Conservation (phyloP, 805 yeast species). For the Ogataea ganodermae region DNA sequence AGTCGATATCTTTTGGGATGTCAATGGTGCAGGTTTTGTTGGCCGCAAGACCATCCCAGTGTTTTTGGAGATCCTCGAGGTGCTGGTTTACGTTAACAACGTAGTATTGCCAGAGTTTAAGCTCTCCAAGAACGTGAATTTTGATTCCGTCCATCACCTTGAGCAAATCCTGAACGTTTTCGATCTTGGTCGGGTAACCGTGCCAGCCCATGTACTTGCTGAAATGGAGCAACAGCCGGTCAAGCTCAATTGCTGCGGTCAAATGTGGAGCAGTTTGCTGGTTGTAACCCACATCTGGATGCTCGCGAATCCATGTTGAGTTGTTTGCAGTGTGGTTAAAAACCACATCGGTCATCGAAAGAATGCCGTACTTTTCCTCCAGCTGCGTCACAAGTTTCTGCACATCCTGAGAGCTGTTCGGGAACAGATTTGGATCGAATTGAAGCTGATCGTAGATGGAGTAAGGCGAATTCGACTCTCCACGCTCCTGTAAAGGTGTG, state of each 20-base stretch:
- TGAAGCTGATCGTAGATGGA: slow-evolving; percentile 83
- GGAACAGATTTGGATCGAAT: slow-evolving; percentile 71
- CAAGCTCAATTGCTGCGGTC: slow-evolving; percentile 80
- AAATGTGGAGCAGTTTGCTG: slow-evolving; percentile 88
- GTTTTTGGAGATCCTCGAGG: slow-evolving; percentile 39
- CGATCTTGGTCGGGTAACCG: slow-evolving; percentile 63
- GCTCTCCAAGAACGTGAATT: slow-evolving; percentile 61
- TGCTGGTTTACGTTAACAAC: slow-evolving; percentile 58
- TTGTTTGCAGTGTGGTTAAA: slow-evolving; percentile 94
- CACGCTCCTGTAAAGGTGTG: slow-evolving; percentile 89
- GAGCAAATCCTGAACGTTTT: slow-evolving; percentile 54
- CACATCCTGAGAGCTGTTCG: slow-evolving; percentile 55
- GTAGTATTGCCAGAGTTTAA: slow-evolving; percentile 87
- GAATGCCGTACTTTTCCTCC: slow-evolving; percentile 57
- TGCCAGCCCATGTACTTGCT: slow-evolving; percentile 56
- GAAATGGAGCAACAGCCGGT: slow-evolving; percentile 63
- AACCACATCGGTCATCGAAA: slow-evolving; percentile 88
- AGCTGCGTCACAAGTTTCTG: slow-evolving; percentile 47
- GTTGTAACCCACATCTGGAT: slow-evolving; percentile 91
- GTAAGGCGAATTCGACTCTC: slow-evolving; percentile 90
- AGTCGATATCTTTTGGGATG: slow-evolving; percentile 46
- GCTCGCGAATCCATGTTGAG: slow-evolving; percentile 79
- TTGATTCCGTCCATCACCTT: slow-evolving; percentile 67
- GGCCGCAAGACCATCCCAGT: slow-evolving; percentile 34
- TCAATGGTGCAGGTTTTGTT: slow-evolving; percentile 31